A percentile compares a stretch with the other conserved stretches of the same genome.
phyloP scores from a whole-genome alignment of 1,284 basidiomycete genomes.

The Melampsora abietis-canadensis region DNA sequence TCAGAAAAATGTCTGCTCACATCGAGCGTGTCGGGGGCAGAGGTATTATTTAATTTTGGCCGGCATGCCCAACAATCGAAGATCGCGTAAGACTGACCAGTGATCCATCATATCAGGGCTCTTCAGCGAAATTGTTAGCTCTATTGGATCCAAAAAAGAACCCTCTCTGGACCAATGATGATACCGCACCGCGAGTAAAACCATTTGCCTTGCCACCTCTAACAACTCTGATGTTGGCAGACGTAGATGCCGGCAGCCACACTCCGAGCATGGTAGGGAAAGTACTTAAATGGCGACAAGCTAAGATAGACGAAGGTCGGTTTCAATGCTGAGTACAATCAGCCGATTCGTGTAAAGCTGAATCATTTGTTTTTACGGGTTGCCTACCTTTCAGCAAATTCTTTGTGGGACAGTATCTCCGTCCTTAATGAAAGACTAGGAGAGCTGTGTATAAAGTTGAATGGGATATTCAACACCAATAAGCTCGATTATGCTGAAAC shows the following conservation, averaged over 20 bases:
- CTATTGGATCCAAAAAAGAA: conserved; percentile 24
- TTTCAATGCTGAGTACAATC: background rate
- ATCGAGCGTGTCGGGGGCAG: background rate
- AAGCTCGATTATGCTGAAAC: background rate
- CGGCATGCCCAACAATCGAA: conserved; percentile 12
- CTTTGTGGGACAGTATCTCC: background rate
- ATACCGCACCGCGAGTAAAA: conserved; percentile 53
- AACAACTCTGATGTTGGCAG: conserved; percentile 77
- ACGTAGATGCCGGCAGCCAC: conserved; percentile 87
- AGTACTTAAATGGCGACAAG: conserved; percentile 79
- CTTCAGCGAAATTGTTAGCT: conserved; percentile 2
- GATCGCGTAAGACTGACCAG: background rate
- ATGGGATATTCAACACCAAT: background rate
- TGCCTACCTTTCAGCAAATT: background rate
- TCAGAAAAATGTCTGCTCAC: conserved; percentile 58
- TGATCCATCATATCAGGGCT: background rate
- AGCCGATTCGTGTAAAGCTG: background rate
- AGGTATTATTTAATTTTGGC: background rate
- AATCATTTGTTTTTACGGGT: background rate
- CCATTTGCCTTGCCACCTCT: conserved; percentile 76
- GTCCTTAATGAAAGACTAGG: background rate
- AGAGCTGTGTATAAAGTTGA: background rate
- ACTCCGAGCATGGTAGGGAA: conserved; percentile 85
- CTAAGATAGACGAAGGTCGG: conserved; percentile 61
- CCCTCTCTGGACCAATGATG: conserved; percentile 16